Evolutionary conservation across 305 asterid species (phyloP).

Genomic region (Fraxinus albicans): DNA sequence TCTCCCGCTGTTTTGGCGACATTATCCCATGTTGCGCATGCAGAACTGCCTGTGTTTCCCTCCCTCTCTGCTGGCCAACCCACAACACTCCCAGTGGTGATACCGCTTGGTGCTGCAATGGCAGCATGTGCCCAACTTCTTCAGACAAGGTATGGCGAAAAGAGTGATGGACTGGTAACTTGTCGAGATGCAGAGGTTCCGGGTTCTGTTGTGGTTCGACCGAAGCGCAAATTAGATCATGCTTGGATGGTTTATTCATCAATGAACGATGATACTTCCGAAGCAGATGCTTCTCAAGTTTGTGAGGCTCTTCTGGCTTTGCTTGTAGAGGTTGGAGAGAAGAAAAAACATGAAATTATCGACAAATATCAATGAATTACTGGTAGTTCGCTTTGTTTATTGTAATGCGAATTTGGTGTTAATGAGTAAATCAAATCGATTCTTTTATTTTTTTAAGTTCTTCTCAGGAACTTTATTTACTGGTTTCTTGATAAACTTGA

Average conservation of each 20-base stretch:
- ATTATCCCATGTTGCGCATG: constrained; percentile 48
- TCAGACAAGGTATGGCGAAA: constrained; percentile 49
- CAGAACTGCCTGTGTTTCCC: constrained; percentile 35
- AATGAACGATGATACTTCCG: constrained; percentile 38
- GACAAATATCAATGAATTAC: constrained; percentile 31
- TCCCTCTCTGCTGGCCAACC: constrained; percentile 35
- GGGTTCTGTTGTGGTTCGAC: constrained; percentile 50
- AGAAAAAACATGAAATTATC: constrained; percentile 31
- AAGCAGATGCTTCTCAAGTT: constrained; percentile 51
- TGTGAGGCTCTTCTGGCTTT: constrained; percentile 50
- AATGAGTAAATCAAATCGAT: neutral
- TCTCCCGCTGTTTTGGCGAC: constrained; percentile 55
- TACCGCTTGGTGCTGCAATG: constrained; percentile 59
- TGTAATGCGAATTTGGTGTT: neutral
- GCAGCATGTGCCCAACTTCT: constrained; percentile 57
- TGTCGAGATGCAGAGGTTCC: constrained; percentile 56
- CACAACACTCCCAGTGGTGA: constrained; percentile 40
- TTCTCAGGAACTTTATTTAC: neutral
- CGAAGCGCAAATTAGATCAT: constrained; percentile 47
- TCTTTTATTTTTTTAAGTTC: neutral
- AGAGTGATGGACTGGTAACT: constrained; percentile 52
- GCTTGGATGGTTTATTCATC: constrained; percentile 63
- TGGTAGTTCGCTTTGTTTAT: neutral
- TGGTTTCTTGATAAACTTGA: neutral
- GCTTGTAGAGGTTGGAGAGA: constrained; percentile 47